Base-by-base conservation (phyloP, 306 rosid species). In the Casuarina equisetifolia region DNA sequence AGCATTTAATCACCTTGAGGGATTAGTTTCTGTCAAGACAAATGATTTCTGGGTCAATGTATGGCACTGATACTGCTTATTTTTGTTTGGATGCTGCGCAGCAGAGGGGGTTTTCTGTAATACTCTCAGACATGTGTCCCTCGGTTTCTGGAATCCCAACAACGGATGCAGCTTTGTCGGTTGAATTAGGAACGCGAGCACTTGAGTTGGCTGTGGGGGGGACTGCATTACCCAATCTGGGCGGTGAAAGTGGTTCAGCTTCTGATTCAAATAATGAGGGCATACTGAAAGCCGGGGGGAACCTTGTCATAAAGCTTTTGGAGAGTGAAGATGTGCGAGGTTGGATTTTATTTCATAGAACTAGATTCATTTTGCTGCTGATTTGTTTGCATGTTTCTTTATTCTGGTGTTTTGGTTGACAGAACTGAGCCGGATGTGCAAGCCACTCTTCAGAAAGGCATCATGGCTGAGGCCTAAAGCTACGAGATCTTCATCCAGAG, bases 381-480 rank as follows among this genome's bases (percentile, higher is more conserved):
- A 58, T 74, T 36, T 51, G 68, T 25, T 77, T 74, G 76, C 7
- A 51, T 36, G 3, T 36, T 11, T 38, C 38, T 66, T 38, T 45
- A 5, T 45, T 67, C 61, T 52, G 52, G 46, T 64, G 74, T 11
- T 68, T 81, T 74, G 5, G 77, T 45, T 40, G 80, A 83, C 88
- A 95, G 99, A 92, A 74, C 80, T 95, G 55, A 69, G 71, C 71
- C 87, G 81, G 76, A 86, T 95, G 66, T 92, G 87, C 82, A 95
- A 92, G 76, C 96, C 96, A 0, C 85, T 95, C 25, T 95, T 95
- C 75, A 76, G 83, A 78, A 95, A 92, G 82, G 79, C 93, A 3
- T 83, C 91, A 9, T 90, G 89, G 97, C 80, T 95, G 90, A 91
- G 99, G 80, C 97, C 99, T 74, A 95, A 92, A 86, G 99, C 97